Percentiles rank a stretch among this genome's conserved stretches.
Conservation (phyloP, 2,329 filamentous ascomycete species). For the Monosporascus ibericus region DNA sequence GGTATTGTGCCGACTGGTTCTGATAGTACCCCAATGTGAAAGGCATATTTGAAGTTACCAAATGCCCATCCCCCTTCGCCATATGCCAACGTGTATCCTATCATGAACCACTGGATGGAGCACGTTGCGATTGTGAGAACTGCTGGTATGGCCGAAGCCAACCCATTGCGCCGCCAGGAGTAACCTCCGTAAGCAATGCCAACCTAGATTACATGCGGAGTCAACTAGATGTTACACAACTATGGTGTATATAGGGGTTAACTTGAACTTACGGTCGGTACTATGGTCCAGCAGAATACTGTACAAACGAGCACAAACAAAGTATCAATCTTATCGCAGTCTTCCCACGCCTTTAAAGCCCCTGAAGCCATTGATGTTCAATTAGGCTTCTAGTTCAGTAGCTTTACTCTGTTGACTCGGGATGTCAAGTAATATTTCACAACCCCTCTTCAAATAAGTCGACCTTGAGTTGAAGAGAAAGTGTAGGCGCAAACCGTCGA, state of each 20-base stretch:
- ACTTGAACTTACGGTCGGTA: slow-evolving; percentile 30
- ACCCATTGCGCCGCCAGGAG: slow-evolving; percentile 39
- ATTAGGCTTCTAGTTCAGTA: no score
- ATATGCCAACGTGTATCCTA: slow-evolving; percentile 44
- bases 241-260: background rate
- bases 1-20: slow-evolving; percentile 44
- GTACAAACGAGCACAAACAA: slow-evolving; percentile 44
- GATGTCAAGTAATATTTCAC: no score
- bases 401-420: no score
- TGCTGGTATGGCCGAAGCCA: slow-evolving; percentile 42
- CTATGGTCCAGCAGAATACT: slow-evolving; percentile 46
- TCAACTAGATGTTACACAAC: background rate
- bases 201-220: slow-evolving; percentile 20
- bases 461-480: no score
- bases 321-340: slow-evolving; percentile 46
- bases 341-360: slow-evolving; percentile 40
- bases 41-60: slow-evolving; percentile 37
- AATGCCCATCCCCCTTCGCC: slow-evolving; percentile 37
- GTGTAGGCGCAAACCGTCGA: no score
- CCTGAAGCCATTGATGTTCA: slow-evolving; percentile 17
- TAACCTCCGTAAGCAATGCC: slow-evolving; percentile 45
- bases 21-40: slow-evolving; percentile 38
- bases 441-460: no score
- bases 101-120: slow-evolving; percentile 43
- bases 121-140: slow-evolving; percentile 41